phyloP scores from a whole-genome alignment of 2,329 filamentous ascomycete species.

The Penicillium sp. region DNA sequence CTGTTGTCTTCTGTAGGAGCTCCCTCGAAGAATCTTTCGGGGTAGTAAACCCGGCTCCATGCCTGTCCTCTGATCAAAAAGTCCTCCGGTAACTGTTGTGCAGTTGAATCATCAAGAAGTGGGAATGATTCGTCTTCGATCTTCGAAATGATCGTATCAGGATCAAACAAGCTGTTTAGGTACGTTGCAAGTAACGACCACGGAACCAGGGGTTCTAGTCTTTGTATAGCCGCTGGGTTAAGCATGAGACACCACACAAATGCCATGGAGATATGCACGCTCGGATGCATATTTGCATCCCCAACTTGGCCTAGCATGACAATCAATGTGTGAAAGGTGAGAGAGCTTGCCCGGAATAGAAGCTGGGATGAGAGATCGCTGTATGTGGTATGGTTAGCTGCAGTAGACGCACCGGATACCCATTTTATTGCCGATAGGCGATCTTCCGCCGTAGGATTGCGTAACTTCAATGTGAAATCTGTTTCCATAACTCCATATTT shows the following conservation, averaged over 20 bases:
- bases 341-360: constrained; percentile 37
- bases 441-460: constrained; percentile 10
- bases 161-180: constrained; percentile 53
- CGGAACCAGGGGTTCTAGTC: constrained; percentile 46
- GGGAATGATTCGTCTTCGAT: constrained; percentile 45
- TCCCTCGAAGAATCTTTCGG: constrained; percentile 50
- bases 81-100: constrained; percentile 56
- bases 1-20: constrained; percentile 55
- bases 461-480: constrained; percentile 24
- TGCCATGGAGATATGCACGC: constrained; percentile 53
- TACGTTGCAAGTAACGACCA: constrained; percentile 52
- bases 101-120: constrained; percentile 35
- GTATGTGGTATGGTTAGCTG: not conserved
- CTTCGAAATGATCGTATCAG: constrained; percentile 32
- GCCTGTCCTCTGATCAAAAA: constrained; percentile 55
- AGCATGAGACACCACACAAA: constrained; percentile 49
- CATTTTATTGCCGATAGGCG: constrained; percentile 19
- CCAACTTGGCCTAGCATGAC: constrained; percentile 46
- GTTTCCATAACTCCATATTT: constrained; percentile 31
- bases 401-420: constrained; percentile 4
- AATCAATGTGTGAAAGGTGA: constrained; percentile 45
- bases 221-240: constrained; percentile 36
- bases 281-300: constrained; percentile 53
- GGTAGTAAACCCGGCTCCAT: constrained; percentile 51
- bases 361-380: constrained; percentile 21